These are phyloP conservation scores for Schwanniomyces polymorphus DNA, from an alignment of 805 yeast genomes.

Conservation along the genomic window DNA sequence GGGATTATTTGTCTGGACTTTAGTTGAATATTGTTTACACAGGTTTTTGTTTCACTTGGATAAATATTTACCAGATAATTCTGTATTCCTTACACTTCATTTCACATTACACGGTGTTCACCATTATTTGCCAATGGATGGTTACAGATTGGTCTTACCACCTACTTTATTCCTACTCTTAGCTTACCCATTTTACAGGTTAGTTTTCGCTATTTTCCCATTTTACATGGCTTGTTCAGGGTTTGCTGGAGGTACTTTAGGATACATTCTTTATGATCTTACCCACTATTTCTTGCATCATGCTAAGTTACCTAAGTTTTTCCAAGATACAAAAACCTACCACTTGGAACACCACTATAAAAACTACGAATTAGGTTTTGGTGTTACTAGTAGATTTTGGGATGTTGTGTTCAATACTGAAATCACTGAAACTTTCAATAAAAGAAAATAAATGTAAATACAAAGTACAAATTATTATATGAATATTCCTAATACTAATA, in stretches of 20 bases:
- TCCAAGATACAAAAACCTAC: slow-evolving; percentile 80
- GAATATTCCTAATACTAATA: neutral
- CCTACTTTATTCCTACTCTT: slow-evolving; percentile 78
- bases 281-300: slow-evolving; percentile 96
- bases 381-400: slow-evolving; percentile 94
- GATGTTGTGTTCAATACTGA: slow-evolving; percentile 87
- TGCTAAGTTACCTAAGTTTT: slow-evolving; percentile 69
- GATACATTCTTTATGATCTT: slow-evolving; percentile 87
- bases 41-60: slow-evolving; percentile 94
- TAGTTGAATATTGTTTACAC: slow-evolving; percentile 84
- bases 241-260: slow-evolving; percentile 94
- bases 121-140: slow-evolving; percentile 97
- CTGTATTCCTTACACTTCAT: slow-evolving; percentile 73
- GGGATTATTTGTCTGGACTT: slow-evolving; percentile 93
- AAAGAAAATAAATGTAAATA: slow-evolving; percentile 24
- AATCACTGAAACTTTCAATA: slow-evolving; percentile 52
- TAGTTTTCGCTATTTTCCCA: slow-evolving; percentile 78
- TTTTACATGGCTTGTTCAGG: slow-evolving; percentile 85
- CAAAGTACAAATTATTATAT: neutral
- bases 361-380: slow-evolving; percentile 94
- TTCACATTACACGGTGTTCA: slow-evolving; percentile 94
- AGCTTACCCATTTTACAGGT: slow-evolving; percentile 75
- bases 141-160: slow-evolving; percentile 90
- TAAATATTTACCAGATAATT: slow-evolving; percentile 78
- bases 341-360: slow-evolving; percentile 98